These are phyloP conservation scores for Solanum tarapatanum DNA, from an alignment of 257 asterid species.

Conservation along the genomic window DNA sequence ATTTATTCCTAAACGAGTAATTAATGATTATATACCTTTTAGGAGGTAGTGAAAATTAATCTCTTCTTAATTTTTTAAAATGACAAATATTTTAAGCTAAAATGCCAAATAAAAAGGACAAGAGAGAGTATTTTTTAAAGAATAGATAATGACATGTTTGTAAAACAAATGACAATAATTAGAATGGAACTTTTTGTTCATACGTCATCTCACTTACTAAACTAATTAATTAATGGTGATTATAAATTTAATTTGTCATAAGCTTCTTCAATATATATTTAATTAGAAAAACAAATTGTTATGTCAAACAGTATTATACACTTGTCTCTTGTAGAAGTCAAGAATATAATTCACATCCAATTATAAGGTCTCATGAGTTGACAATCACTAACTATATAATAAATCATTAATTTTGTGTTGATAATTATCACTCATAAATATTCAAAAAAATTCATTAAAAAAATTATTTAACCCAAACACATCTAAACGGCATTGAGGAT, in stretches of 20 bases:
- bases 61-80: background rate
- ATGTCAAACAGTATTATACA: slow-evolving; percentile 12
- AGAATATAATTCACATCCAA: slow-evolving; percentile 8
- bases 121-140: background rate
- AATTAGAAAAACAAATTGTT: slow-evolving; percentile 1
- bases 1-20: background rate
- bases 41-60: background rate
- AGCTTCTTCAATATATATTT: background rate
- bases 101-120: background rate
- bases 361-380: slow-evolving; percentile 1
- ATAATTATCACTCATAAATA: background rate
- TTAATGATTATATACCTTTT: background rate
- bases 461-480: background rate
- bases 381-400: background rate
- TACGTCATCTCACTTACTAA: background rate
- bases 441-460: background rate
- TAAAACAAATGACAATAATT: slow-evolving; percentile 15
- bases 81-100: background rate
- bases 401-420: background rate
- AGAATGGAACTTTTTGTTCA: background rate
- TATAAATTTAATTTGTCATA: slow-evolving; percentile 12
- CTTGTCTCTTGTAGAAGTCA: slow-evolving; percentile 19
- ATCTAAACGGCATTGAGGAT: background rate
- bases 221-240: background rate
- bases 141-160: slow-evolving; percentile 4